Percentiles rank a stretch among this genome's conserved stretches.
Conservation (phyloP, 805 yeast species). For the Wickerhamiella galacta region DNA sequence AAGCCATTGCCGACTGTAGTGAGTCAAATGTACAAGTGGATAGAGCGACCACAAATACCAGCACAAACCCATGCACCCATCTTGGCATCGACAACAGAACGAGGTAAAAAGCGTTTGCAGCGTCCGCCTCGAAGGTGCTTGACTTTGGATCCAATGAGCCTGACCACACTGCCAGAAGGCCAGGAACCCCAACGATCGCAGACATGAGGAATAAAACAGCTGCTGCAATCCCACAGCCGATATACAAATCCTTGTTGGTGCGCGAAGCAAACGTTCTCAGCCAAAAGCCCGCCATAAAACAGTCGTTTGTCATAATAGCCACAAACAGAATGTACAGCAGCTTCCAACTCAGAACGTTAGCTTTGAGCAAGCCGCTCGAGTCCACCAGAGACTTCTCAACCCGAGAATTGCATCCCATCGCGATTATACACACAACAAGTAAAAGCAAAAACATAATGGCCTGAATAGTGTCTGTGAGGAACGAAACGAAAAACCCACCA, state of each 20-base stretch:
- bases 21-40: constrained; percentile 86
- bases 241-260: constrained; percentile 52
- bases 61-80: constrained; percentile 73
- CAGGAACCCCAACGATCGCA: constrained; percentile 64
- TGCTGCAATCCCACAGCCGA: constrained; percentile 65
- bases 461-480: constrained; percentile 74
- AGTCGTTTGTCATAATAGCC: constrained; percentile 79
- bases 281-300: constrained; percentile 89
- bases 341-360: constrained; percentile 75
- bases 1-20: constrained; percentile 72
- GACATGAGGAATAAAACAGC: constrained; percentile 45
- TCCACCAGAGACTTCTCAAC: constrained; percentile 44
- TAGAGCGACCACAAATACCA: constrained; percentile 54
- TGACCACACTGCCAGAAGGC: constrained; percentile 83
- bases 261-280: constrained; percentile 80
- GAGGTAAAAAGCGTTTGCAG: constrained; percentile 49
- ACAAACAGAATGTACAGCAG: constrained; percentile 66
- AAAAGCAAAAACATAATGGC: constrained; percentile 55
- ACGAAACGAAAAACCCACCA: constrained; percentile 83
- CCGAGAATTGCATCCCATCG: constrained; percentile 59
- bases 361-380: constrained; percentile 45
- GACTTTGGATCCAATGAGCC: constrained; percentile 33
- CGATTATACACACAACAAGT: constrained; percentile 54
- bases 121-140: constrained; percentile 34
- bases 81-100: constrained; percentile 56